phyloP scores from a whole-genome alignment of 2,329 filamentous ascomycete species.

The Fusarium papillatum region DNA sequence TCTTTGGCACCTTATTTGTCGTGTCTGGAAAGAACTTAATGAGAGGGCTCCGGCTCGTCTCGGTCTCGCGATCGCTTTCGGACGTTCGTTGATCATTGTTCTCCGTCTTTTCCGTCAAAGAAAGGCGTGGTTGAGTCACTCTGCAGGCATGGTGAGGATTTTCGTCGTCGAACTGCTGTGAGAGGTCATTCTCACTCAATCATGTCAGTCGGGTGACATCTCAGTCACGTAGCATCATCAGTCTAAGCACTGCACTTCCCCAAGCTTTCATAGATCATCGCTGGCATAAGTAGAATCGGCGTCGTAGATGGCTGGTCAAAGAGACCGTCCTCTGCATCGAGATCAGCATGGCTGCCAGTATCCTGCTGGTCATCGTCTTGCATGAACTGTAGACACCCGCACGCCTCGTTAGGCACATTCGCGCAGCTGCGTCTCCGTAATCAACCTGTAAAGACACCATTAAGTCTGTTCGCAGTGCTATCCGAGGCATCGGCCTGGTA shows the following conservation, averaged over 20 bases:
- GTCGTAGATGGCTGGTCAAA: neutral
- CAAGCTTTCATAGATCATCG: neutral
- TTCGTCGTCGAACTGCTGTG: neutral
- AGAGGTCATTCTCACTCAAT: neutral
- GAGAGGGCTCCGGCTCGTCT: neutral
- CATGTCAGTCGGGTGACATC: neutral
- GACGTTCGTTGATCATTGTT: neutral
- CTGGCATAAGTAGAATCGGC: neutral
- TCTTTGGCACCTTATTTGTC: neutral
- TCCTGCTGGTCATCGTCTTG: neutral
- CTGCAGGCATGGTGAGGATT: neutral
- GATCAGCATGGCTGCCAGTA: neutral
- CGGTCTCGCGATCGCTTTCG: neutral
- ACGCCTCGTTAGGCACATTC: neutral
- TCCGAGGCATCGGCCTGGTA: neutral
- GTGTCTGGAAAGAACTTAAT: neutral
- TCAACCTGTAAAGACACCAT: neutral
- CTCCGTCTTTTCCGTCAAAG: neutral
- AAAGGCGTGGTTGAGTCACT: too few species aligned
- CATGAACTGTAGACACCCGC: neutral
- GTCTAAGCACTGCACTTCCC: neutral
- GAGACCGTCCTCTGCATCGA: neutral
- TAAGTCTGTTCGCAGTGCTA: neutral
- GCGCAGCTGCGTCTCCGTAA: neutral
- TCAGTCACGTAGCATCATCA: neutral